Percentiles rank a stretch among this genome's conserved stretches.
These are phyloP conservation scores for Trifolium dubium DNA, from an alignment of 306 rosid genomes.

Conservation along the genomic window DNA sequence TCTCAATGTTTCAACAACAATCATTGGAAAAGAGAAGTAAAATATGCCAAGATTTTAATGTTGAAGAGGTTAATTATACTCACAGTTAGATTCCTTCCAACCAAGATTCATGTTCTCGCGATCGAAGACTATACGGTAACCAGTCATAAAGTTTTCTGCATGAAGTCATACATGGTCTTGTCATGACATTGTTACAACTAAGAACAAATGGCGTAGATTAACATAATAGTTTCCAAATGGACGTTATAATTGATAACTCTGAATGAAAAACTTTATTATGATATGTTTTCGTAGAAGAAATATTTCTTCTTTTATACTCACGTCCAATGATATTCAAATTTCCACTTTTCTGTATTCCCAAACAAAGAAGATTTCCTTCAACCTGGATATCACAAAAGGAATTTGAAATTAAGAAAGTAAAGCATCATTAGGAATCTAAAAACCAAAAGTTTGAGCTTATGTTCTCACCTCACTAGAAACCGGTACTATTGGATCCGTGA, in stretches of 20 bases:
- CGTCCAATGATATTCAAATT: constrained; percentile 81
- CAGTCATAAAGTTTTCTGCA: constrained; percentile 98
- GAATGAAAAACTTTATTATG: constrained; percentile 31
- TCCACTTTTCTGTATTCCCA: constrained; percentile 61
- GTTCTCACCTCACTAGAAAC: constrained; percentile 42
- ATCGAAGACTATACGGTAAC: constrained; percentile 76
- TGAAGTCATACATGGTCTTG: constrained; percentile 15
- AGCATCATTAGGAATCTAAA: constrained; percentile 25
- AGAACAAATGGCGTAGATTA: constrained; percentile 18
- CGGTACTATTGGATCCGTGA: constrained; percentile 33
- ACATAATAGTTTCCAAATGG: constrained; percentile 4
- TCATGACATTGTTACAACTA: constrained; percentile 16
- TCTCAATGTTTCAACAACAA: constrained; percentile 15
- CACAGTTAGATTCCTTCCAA: constrained; percentile 77
- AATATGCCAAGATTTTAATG: not conserved
- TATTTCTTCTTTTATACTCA: constrained; percentile 50
- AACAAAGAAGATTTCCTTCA: constrained; percentile 41
- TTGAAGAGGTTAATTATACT: constrained; percentile 46
- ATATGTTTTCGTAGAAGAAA: constrained; percentile 12
- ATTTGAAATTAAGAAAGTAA: constrained; percentile 29
- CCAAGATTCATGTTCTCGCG: constrained; percentile 78
- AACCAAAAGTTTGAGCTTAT: not conserved
- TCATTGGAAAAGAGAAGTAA: not conserved
- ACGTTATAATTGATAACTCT: constrained; percentile 19
- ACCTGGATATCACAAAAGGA: constrained; percentile 52